phyloP scores from a whole-genome alignment of 176 grass and related monocot species.

The Zizania latifolia region DNA sequence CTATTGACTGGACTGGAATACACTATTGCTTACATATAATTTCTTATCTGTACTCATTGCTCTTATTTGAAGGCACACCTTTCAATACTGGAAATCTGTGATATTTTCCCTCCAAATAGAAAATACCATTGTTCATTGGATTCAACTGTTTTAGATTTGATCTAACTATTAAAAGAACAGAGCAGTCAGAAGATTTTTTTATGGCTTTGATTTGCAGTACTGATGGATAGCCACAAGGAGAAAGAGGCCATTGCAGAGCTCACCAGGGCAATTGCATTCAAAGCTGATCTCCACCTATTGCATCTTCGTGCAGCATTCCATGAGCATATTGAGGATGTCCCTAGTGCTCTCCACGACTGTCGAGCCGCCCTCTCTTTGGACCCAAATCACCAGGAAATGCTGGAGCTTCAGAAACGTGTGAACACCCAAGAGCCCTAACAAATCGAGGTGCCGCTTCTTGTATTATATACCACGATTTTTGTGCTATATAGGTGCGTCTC shows the following conservation, averaged over 20 bases:
- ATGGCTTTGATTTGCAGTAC: constrained; percentile 44
- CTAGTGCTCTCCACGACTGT: constrained; percentile 67
- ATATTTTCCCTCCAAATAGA: neutral
- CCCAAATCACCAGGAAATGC: constrained; percentile 87
- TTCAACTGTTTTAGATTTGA: neutral
- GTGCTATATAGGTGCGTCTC: constrained; percentile 16
- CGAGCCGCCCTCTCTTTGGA: constrained; percentile 79
- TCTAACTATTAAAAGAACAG: neutral
- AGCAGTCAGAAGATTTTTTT: neutral
- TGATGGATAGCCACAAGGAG: constrained; percentile 94
- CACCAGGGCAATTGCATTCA: constrained; percentile 67
- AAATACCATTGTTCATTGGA: neutral
- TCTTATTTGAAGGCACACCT: constrained; percentile 1
- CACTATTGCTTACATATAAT: neutral
- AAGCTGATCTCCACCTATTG: constrained; percentile 79
- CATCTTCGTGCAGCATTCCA: constrained; percentile 89
- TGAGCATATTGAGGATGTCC: constrained; percentile 65
- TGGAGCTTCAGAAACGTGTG: constrained; percentile 85
- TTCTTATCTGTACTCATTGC: neutral
- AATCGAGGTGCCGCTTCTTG: constrained; percentile 17
- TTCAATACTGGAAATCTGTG: neutral
- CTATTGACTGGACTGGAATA: constrained; percentile 7
- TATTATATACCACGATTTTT: constrained; percentile 19
- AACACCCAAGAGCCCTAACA: constrained; percentile 76
- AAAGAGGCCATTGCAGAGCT: constrained; percentile 82